Evolutionary conservation across 148 eudicot species (phyloP), one percentile per base, ranked within the genome.

Genomic region (Rhododendron molle): DNA sequence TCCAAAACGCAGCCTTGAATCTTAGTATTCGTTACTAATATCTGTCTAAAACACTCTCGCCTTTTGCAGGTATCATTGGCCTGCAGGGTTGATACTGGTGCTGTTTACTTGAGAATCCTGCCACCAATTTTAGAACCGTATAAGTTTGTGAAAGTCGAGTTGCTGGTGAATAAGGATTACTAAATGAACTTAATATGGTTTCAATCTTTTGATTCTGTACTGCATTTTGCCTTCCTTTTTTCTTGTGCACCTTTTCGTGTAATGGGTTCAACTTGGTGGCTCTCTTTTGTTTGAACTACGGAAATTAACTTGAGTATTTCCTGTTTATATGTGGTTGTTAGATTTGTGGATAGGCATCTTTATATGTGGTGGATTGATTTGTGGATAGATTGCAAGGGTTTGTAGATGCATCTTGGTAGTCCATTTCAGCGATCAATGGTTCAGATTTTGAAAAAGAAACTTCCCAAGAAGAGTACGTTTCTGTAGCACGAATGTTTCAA

Each of bases 51-150:
- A 34, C n/a, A 30, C 23, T 71, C 40, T 85, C n/a, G 36, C 28
- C 40, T n/a, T 85, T 69, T 62, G 69, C 89, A 93, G 95, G 95
- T 87, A 84, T 93, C 56, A 93, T 93, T 72, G 95, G 95, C 60
- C 93, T 93, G 84, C 92, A 91, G 88, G 93, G 93, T 85, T 93
- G 85, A 88, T 44, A 26, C 3, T 3, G 65, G 13, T 14, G 30
- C 23, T 1, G 50, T 30, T 28, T 28, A 34, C 67, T 30, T 78
- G 5, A 49, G 71, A 30, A 30, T 30, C 28, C 30, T 10, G 46
- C 60, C 15, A 26, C 28, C 46, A 47, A 49, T 49, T 49, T 49
- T 30, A 28, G 4, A 38, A 46, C 15, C 65, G 13, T 30, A 15
- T 10, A 30, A 49, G 32, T n/a, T 21, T 32, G 67, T 72, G 85